Evolutionary conservation across 345 rosid species (phyloP).

Genomic region (Carallia brachiata): DNA sequence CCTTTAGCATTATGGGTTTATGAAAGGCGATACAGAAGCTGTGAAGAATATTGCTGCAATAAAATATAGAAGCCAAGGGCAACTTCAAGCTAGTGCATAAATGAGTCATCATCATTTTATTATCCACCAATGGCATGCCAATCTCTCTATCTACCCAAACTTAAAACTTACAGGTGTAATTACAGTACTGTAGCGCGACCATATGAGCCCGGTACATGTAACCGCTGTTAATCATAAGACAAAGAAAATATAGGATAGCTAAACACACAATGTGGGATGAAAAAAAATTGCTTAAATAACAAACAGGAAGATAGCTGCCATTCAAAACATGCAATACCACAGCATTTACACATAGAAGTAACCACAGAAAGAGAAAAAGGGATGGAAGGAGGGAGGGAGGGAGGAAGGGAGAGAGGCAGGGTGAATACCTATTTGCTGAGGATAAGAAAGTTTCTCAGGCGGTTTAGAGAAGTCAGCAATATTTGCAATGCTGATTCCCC

Average conservation of each 20-base stretch:
- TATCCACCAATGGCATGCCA: background rate
- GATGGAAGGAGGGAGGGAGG: too few species aligned
- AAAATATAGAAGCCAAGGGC: too few species aligned
- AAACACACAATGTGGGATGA: background rate
- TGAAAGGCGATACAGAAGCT: too few species aligned
- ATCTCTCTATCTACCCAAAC: background rate
- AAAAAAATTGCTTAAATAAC: background rate
- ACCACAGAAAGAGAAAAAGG: background rate
- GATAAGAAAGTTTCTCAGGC: constrained; percentile 80
- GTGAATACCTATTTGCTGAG: constrained; percentile 69
- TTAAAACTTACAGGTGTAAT: constrained; percentile 70
- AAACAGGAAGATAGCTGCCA: background rate
- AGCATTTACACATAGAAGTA: too few species aligned
- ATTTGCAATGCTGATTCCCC: constrained; percentile 93
- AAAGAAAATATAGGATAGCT: constrained; percentile 12
- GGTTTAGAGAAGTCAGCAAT: constrained; percentile 81
- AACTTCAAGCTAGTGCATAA: background rate
- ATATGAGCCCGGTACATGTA: constrained; percentile 61
- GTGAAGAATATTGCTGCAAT: too few species aligned
- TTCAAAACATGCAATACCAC: background rate
- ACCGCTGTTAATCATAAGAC: constrained; percentile 53
- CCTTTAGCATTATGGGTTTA: background rate
- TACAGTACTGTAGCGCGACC: constrained; percentile 85
- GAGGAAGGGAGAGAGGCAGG: background rate
- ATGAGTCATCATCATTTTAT: background rate